phyloP scores from a whole-genome alignment of 78 protist genomes.

The Speleostelium caveatum region DNA sequence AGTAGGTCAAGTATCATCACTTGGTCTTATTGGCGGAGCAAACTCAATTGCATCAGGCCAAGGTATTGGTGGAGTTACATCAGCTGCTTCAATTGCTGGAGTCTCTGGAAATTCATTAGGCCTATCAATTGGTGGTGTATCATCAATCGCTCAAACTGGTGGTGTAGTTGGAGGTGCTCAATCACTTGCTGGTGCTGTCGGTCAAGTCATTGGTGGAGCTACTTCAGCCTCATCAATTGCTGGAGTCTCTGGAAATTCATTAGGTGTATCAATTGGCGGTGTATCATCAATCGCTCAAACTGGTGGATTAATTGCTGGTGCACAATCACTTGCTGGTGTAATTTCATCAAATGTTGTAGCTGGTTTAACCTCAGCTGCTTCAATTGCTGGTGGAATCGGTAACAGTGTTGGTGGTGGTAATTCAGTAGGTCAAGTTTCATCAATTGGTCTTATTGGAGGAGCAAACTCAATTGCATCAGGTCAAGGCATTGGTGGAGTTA shows the following conservation, averaged over 20 bases:
- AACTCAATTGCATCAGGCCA: not conserved
- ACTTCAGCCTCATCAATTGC: not conserved
- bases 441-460: not conserved
- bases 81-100: not conserved
- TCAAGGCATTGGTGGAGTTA: not conserved
- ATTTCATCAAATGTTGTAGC: conserved; percentile 1
- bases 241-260: not conserved
- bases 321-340: not conserved
- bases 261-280: not conserved
- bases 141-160: not conserved
- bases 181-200: not conserved
- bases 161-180: not conserved
- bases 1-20: not conserved
- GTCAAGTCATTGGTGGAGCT: not conserved
- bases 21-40: not conserved
- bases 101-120: not conserved
- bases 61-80: not conserved
- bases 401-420: not conserved
- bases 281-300: not conserved
- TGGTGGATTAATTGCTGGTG: not conserved
- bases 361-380: not conserved
- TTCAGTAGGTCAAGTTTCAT: not conserved
- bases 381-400: not conserved
- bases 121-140: not conserved
- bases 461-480: not conserved